Conservation (phyloP, 345 rosid genomes). For the Rubroshorea leprosula region DNA sequence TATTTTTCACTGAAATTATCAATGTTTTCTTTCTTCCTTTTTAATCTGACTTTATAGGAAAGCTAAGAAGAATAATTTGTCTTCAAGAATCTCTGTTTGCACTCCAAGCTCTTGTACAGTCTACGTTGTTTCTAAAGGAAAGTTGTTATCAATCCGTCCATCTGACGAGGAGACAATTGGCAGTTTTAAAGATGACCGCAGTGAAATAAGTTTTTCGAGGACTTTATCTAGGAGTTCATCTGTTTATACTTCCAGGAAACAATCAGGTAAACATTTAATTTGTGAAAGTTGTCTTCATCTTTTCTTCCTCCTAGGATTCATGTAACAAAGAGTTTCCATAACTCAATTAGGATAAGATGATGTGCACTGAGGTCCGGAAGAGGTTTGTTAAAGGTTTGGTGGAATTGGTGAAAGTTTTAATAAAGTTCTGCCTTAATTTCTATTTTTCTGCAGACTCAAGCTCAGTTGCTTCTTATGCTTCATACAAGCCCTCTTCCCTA, state of each 20-base stretch:
- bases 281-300: neutral
- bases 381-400: too few species aligned
- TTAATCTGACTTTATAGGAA: constrained; percentile 35
- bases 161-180: constrained; percentile 49
- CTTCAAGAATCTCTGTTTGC: constrained; percentile 52
- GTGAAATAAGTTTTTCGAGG: constrained; percentile 37
- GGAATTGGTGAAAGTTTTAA: too few species aligned
- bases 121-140: constrained; percentile 68
- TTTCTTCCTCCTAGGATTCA: neutral
- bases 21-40: too few species aligned
- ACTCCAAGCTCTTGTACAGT: constrained; percentile 72
- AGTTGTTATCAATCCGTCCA: constrained; percentile 69
- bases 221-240: constrained; percentile 37
- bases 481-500: constrained; percentile 43
- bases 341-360: too few species aligned
- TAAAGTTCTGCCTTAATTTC: too few species aligned
- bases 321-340: too few species aligned
- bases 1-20: too few species aligned
- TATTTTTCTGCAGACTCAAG: constrained; percentile 29
- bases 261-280: constrained; percentile 34
- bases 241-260: constrained; percentile 30
- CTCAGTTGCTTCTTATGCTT: constrained; percentile 35
- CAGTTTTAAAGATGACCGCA: constrained; percentile 42
- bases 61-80: constrained; percentile 42
- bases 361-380: too few species aligned